Conservation (phyloP, 495 filamentous ascomycete genomes). For the Barbatosphaeria neglecta region DNA sequence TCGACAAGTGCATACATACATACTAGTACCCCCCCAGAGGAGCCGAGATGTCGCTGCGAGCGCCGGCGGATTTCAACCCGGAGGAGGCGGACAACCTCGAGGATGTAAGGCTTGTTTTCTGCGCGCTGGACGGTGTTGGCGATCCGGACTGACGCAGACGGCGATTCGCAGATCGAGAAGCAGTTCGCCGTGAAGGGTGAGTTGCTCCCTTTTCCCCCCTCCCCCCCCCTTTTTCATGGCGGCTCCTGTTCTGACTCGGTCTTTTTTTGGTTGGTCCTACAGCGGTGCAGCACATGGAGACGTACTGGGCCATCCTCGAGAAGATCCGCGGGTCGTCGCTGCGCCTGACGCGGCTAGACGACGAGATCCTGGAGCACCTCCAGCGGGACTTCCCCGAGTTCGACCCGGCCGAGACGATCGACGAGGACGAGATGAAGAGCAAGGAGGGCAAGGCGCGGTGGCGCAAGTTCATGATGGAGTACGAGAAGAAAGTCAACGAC, state of each 20-base stretch:
- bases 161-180: conserved; percentile 72
- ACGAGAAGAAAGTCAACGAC: conserved; percentile 85
- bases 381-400: conserved; percentile 83
- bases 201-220: conserved; percentile 3
- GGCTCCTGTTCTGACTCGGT: not conserved
- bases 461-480: conserved; percentile 88
- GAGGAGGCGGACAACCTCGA: conserved; percentile 37
- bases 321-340: conserved; percentile 74
- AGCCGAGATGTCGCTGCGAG: conserved; percentile 2
- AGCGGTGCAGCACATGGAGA: conserved; percentile 91
- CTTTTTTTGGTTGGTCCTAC: too few species aligned
- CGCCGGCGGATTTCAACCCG: conserved; percentile 31
- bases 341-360: conserved; percentile 83
- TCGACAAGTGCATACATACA: not conserved
- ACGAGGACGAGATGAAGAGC: conserved; percentile 97
- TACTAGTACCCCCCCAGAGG: not conserved
- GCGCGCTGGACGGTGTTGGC: not conserved
- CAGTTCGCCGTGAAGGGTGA: conserved; percentile 96
- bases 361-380: conserved; percentile 87
- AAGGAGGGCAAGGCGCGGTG: conserved; percentile 91
- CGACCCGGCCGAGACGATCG: conserved; percentile 62
- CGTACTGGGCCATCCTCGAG: conserved; percentile 94
- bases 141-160: not conserved
- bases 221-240: not conserved
- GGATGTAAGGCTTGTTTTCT: conserved; percentile 28